phyloP scores from a whole-genome alignment of 192 early-diverging fungal genomes.

The Coemansia sp. region DNA sequence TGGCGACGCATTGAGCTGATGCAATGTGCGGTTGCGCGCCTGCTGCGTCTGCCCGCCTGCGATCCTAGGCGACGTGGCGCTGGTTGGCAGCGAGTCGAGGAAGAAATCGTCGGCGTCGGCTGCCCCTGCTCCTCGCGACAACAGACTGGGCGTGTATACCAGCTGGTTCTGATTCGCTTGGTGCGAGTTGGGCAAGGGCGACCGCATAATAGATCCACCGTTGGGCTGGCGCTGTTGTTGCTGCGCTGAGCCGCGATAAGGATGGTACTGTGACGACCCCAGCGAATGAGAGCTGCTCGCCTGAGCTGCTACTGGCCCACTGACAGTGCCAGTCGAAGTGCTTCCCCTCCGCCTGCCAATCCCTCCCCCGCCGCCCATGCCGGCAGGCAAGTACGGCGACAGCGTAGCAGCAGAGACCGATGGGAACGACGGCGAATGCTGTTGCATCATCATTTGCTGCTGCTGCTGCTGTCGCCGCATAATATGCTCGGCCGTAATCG shows the following conservation, averaged over 20 bases:
- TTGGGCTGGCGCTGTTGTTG: not conserved
- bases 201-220: not conserved
- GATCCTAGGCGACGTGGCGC: not conserved
- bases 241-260: constrained; percentile 13
- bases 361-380: not conserved
- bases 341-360: constrained; percentile 15
- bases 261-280: constrained; percentile 32
- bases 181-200: not conserved
- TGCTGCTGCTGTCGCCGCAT: constrained; percentile 39
- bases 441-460: constrained; percentile 1
- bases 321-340: not conserved
- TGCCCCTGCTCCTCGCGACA: not conserved
- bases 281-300: not conserved
- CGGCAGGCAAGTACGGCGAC: constrained; percentile 4
- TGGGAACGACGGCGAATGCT: constrained; percentile 30
- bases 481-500: constrained; percentile 47
- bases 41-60: not conserved
- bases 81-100: constrained; percentile 15
- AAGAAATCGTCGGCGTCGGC: constrained; percentile 15
- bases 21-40: constrained; percentile 22
- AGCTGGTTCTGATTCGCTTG: not conserved
- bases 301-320: not conserved
- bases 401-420: not conserved
- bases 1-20: constrained; percentile 23
- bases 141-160: constrained; percentile 11